Conservation (phyloP, 2,329 filamentous ascomycete genomes). For the Cephalotrichum gorgonifer region DNA sequence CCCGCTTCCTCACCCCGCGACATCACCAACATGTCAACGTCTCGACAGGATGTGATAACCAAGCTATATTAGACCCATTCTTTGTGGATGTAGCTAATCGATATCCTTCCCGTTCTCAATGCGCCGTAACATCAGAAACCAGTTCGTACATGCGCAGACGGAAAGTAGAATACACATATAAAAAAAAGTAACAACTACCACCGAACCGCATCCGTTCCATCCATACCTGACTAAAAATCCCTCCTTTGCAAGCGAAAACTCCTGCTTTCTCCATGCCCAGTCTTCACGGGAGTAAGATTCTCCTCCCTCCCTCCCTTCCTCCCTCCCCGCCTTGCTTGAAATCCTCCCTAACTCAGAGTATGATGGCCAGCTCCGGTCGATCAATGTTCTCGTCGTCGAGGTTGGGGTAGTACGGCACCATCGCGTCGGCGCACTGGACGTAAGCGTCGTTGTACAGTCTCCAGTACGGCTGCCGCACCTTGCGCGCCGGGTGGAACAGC, state of each 20-base stretch:
- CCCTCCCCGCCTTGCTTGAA: no score
- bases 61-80: not conserved
- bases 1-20: not conserved
- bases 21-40: not conserved
- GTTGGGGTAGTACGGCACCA: constrained; percentile 93
- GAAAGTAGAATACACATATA: not conserved
- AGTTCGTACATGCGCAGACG: not conserved
- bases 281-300: not conserved
- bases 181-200: not conserved
- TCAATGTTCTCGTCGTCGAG: constrained; percentile 71
- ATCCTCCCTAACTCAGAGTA: constrained; percentile 45
- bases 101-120: not conserved
- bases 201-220: not conserved
- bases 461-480: constrained; percentile 94
- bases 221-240: no score
- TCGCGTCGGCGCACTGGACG: constrained; percentile 82
- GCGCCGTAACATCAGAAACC: not conserved
- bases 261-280: not conserved
- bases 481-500: constrained; percentile 90
- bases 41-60: not conserved
- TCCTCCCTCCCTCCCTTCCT: not conserved
- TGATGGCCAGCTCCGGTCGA: constrained; percentile 71
- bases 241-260: not conserved
- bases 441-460: constrained; percentile 95
- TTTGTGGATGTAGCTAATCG: not conserved